Evolutionary conservation across 768 basidiomycete species (phyloP), one percentile per base, ranked within the genome.

Genomic region (Lentinus brumalis): DNA sequence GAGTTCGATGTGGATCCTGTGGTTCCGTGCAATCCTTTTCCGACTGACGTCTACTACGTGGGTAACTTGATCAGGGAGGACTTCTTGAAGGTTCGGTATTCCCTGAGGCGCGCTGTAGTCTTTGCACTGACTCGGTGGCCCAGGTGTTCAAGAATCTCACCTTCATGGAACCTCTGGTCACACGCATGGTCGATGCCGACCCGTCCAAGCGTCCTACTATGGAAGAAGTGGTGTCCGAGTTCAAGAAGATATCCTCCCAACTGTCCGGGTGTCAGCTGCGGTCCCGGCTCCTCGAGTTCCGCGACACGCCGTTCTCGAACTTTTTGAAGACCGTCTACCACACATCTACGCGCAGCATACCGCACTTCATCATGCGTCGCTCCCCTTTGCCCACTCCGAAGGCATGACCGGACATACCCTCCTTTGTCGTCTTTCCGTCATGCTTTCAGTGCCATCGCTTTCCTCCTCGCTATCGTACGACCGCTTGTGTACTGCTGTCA

Each of bases 181-280:
- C 44, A 5, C 53, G 57, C 3, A 75, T 75, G 74, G 61, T 61
- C 0, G 52, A 59, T 5, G 54, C 56, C 0, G 66, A 71, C 42
- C 74, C 74, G 0, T 45, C 44, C 6, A 49, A 53, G 40, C 64
- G 74, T 8, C 72, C 73, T 11, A 65, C 65, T 1, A 64, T 66
- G 8, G 45, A 58, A 12, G 59, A 67, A 5, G 70, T 59, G 21
- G 44, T 64, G 2, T 26, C 21, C 21, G 21, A 26, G 21, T 26
- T 26, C 21, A 26, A 1, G 21, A 26, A 26, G 21, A 26, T 26
- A 1, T 26, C 21, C 21, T 26, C 21, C 21, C 21, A 26, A 1
- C 21, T 26, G 21, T 26, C 21, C 1, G 2, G 21, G 21, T 26
- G 21, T 26, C 21, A 26, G 21, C 21, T 26, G 1, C 21, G 21